Conservation (phyloP, 768 basidiomycete genomes). For the Gloeopeniophorella convolvens region DNA sequence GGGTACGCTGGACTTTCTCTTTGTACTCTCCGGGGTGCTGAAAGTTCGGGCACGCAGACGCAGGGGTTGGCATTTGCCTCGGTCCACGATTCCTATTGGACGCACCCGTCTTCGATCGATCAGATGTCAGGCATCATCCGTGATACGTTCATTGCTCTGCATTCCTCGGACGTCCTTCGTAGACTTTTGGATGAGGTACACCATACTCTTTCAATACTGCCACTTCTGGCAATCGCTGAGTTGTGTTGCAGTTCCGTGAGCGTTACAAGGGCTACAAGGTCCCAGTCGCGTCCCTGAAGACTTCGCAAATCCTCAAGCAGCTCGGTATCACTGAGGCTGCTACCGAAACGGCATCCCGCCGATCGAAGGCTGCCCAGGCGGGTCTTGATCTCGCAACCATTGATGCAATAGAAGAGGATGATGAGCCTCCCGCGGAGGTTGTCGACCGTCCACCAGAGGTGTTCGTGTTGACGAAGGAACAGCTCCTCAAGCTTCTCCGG, state of each 20-base stretch:
- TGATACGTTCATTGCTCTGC: constrained; percentile 88
- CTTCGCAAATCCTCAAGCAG: constrained; percentile 20
- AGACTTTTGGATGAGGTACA: constrained; percentile 72
- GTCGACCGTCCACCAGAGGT: constrained; percentile 26
- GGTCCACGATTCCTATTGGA: constrained; percentile 99
- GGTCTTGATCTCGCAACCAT: constrained; percentile 18
- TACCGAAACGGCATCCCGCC: constrained; percentile 33
- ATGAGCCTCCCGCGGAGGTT: constrained; percentile 22
- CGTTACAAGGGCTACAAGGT: constrained; percentile 51
- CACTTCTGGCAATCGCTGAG: background rate
- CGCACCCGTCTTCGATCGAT: constrained; percentile 83
- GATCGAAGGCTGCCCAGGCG: constrained; percentile 19
- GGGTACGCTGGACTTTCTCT: constrained; percentile 39
- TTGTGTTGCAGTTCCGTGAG: constrained; percentile 16
- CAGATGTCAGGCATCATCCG: constrained; percentile 86
- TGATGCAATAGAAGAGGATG: constrained; percentile 17
- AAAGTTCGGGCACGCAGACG: constrained; percentile 38
- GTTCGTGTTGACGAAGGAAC: constrained; percentile 21
- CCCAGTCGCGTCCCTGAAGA: constrained; percentile 45
- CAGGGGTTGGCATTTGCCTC: constrained; percentile 81
- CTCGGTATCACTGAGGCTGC: constrained; percentile 32
- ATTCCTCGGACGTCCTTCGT: constrained; percentile 77
- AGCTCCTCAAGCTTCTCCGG: constrained; percentile 20
- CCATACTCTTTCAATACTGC: background rate
- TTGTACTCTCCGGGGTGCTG: background rate